Evolutionary conservation across 768 basidiomycete genomes (phyloP).

Genomic region (Hemileccinum rubropunctum): DNA sequence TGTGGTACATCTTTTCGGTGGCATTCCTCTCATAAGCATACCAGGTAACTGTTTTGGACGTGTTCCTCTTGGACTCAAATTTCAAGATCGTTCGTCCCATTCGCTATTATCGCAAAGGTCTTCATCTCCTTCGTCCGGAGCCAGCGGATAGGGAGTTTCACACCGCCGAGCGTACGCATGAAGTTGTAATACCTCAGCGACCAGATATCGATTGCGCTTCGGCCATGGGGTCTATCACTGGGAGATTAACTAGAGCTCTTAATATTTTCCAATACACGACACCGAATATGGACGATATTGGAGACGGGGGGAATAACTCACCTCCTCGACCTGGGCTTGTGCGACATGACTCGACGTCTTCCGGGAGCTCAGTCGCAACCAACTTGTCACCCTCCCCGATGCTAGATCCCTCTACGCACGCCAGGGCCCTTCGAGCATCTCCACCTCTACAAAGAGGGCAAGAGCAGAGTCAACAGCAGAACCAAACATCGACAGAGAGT

Average conservation of each 20-base stretch:
- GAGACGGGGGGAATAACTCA: constrained; percentile 3
- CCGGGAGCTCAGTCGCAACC: constrained; percentile 38
- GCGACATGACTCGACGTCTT: constrained; percentile 23
- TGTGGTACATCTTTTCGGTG: constrained; percentile 14
- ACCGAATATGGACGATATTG: constrained; percentile 7
- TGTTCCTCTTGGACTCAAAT: constrained; percentile 87
- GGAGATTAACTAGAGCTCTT: constrained; percentile 45
- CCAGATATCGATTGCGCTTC: constrained; percentile 37
- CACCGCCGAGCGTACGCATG: constrained; percentile 16
- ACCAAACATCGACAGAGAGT: constrained; percentile 21
- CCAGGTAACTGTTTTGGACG: constrained; percentile 86
- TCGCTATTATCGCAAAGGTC: constrained; percentile 82
- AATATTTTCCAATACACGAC: constrained; percentile 30
- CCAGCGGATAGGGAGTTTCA: constrained; percentile 26
- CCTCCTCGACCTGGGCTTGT: neutral
- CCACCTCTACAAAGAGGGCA: constrained; percentile 16
- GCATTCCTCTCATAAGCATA: constrained; percentile 1
- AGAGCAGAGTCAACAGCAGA: constrained; percentile 20
- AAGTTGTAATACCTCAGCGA: constrained; percentile 19
- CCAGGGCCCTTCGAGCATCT: constrained; percentile 46
- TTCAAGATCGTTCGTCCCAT: constrained; percentile 90
- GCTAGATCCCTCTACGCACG: constrained; percentile 79
- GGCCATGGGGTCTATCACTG: constrained; percentile 47
- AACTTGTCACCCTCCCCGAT: constrained; percentile 50
- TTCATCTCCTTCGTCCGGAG: constrained; percentile 58